Evolutionary conservation across 495 filamentous ascomycete species (phyloP), one percentile per base, ranked within the genome.

Genomic region (Penicillium coffeae): DNA sequence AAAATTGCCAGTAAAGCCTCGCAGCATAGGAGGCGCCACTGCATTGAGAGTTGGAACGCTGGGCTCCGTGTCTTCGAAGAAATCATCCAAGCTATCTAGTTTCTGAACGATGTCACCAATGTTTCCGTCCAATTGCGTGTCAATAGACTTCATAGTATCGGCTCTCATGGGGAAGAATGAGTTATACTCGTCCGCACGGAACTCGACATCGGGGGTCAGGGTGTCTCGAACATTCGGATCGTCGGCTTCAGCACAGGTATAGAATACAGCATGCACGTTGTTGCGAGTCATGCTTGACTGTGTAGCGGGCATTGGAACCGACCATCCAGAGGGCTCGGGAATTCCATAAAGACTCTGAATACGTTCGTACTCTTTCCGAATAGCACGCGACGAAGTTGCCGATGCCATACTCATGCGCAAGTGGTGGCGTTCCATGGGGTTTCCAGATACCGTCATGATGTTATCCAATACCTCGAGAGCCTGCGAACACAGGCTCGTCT

Each of bases 261-360:
- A 93, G 65, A 95, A 96, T 3, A 93, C 90, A 0, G 90, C 89
- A 56, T 96, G 91, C n/a, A 97, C 91, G 59, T 97, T 97, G 46
- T 83, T 78, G 30, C 91, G 78, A 9, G 92, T 96, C 34, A 80
- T 82, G 39, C 81, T 82, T 2, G 91, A 90, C 66, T 95, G 89
- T 39, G 84, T 84, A 2, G 91, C 91, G 15, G 93, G 93, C 68
- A 92, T 86, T 1, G 94, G 93, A 27, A 99, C 88, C 1, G 94
- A 90, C 93, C 93, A 99, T 6, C 93, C 93, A 2, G 87, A 91
- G 20, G 89, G 87, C 62, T 96, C 91, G 1, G 93, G 93, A 48
- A 99, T 96, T 39, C 93, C 93, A 62, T 96, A 99, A 16, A 99
- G 72, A 60, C 89, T 95, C 59, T 95, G 85, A 4, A 89, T 94